Evolutionary conservation across 1,284 basidiomycete species (phyloP).

Genomic region (Ganoderma sinense): DNA sequence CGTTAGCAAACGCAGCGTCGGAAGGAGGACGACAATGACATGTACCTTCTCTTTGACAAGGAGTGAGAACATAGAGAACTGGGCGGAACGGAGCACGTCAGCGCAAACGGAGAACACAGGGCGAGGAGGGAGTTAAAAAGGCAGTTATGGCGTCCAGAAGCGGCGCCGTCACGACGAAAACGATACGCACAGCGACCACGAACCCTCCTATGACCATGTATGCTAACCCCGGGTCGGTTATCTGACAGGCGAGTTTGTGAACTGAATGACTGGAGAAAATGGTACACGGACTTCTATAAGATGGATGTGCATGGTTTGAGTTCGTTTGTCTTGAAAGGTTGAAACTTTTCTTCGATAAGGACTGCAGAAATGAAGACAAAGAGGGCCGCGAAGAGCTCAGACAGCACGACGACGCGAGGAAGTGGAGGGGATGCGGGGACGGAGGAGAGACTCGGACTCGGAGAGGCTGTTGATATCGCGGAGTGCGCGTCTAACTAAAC

Average conservation of each 20-base stretch:
- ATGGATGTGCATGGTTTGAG: slow-evolving; percentile 26
- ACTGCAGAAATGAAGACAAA: not conserved
- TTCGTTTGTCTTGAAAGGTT: not conserved
- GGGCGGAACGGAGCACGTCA: slow-evolving; percentile 11
- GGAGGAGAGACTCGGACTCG: not conserved
- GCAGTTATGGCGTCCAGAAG: not conserved
- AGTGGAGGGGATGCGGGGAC: not conserved
- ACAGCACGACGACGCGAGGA: not conserved
- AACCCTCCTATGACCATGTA: slow-evolving; percentile 85
- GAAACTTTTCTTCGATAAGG: not conserved
- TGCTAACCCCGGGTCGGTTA: slow-evolving; percentile 57
- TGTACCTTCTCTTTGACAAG: slow-evolving; percentile 82
- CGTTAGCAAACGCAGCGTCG: not conserved
- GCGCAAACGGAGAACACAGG: not conserved
- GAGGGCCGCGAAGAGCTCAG: not conserved
- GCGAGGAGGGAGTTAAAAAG: not conserved
- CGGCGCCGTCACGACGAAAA: not conserved
- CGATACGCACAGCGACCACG: slow-evolving; percentile 64
- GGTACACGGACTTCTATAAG: slow-evolving; percentile 42
- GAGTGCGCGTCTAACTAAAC: no score
- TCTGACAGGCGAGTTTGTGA: slow-evolving; percentile 49
- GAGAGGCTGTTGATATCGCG: no score
- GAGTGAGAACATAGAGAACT: slow-evolving; percentile 86
- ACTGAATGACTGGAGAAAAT: slow-evolving; percentile 24
- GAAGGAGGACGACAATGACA: not conserved